A percentile compares a stretch with the other conserved stretches of the same genome.
These are phyloP conservation scores for Cutaneotrichosporon sp. DNA, from an alignment of 1,284 basidiomycete species.

Conservation along the genomic window DNA sequence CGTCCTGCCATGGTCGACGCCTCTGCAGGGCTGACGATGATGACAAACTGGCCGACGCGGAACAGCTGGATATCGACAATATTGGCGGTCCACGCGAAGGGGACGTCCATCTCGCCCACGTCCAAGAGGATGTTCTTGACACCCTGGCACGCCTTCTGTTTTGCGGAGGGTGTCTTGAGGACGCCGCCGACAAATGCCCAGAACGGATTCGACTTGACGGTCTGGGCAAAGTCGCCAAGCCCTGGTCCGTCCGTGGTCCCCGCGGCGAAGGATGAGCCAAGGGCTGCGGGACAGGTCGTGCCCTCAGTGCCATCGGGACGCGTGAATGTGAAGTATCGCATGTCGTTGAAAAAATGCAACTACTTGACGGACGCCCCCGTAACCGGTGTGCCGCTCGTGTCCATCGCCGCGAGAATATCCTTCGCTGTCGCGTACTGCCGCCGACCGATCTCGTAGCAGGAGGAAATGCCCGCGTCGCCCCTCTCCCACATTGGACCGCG, in stretches of 20 bases:
- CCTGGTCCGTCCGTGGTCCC: conserved; percentile 17
- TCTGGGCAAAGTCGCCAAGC: conserved; percentile 8
- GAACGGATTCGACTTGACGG: conserved; percentile 9
- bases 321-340: conserved; percentile 13
- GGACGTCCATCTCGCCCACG: conserved; percentile 13
- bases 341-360: conserved; percentile 17
- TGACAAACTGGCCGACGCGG: conserved; percentile 17
- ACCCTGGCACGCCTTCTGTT: conserved; percentile 16
- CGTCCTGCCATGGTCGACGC: conserved; percentile 15
- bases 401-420: conserved; percentile 1
- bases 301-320: background rate
- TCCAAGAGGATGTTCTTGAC: conserved; percentile 15
- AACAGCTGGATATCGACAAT: conserved; percentile 13
- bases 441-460: conserved; percentile 12
- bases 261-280: conserved; percentile 13
- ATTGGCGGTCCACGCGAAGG: conserved; percentile 14
- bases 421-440: conserved; percentile 6
- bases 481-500: conserved; percentile 7
- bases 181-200: conserved; percentile 6
- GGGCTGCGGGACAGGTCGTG: conserved; percentile 12
- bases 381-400: conserved; percentile 2
- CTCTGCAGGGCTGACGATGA: conserved; percentile 13
- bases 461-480: conserved; percentile 4
- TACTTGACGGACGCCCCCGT: conserved; percentile 7
- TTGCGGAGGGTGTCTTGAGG: background rate